These are phyloP conservation scores for Arthrobotrys musiformis DNA, from an alignment of 2,329 filamentous ascomycete genomes.

Conservation along the genomic window DNA sequence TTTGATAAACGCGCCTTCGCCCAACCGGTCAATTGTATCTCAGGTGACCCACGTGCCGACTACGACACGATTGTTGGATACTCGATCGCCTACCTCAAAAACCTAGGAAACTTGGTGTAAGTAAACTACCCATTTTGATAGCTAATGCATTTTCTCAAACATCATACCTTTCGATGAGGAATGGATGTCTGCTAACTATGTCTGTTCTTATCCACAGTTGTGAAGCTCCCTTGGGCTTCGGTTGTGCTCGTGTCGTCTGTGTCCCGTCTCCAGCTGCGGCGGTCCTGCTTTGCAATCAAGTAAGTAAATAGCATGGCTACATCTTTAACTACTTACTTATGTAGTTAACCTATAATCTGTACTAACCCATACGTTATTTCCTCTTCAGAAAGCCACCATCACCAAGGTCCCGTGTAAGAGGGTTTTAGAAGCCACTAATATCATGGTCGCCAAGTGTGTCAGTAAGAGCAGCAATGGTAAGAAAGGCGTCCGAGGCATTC, in stretches of 20 bases:
- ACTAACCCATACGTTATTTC: background rate
- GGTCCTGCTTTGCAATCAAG: background rate
- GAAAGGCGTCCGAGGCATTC: background rate
- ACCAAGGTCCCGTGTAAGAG: background rate
- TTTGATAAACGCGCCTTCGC: background rate
- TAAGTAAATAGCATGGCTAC: too few relatives aligned
- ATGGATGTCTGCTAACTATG: background rate
- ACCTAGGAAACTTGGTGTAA: background rate
- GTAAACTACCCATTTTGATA: background rate
- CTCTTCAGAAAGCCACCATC: background rate
- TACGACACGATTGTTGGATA: background rate
- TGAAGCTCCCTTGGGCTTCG: background rate
- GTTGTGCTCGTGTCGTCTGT: background rate
- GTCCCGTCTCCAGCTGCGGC: background rate
- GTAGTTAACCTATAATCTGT: too few relatives aligned
- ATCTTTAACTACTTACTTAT: too few relatives aligned
- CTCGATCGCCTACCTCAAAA: background rate
- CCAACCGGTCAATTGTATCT: background rate
- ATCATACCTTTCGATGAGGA: background rate
- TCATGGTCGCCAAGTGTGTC: background rate
- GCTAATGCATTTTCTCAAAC: background rate
- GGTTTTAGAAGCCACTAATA: background rate
- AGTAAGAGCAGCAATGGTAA: background rate
- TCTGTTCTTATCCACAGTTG: background rate
- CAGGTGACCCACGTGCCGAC: background rate